Base-by-base conservation (phyloP, 768 basidiomycete species). In the Amanita thiersii region DNA sequence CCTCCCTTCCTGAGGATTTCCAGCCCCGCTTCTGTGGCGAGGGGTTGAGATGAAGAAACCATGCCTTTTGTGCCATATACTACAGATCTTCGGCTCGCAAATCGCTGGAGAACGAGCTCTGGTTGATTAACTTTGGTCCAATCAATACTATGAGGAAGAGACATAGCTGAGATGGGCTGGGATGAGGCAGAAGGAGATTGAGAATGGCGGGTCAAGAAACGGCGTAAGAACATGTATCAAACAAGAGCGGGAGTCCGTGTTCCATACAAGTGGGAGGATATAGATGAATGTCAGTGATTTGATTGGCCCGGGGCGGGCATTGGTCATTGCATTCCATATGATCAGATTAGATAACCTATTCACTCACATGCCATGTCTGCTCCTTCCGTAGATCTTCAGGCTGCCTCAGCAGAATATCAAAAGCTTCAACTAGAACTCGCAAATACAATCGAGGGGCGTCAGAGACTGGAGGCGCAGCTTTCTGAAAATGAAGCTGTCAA, bases 1-100 rank as follows among this genome's bases (percentile, higher is more conserved):
- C 96, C 96, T 9, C 96, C 96, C 59, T 82, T 85, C 40, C 81
- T 71, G 18, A 99, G 66, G 49, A 99, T 86, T 61, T 96, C 91
- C 21, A 98, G 60, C 0, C 94, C 96, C 12, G 89, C 93, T 55
- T 87, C 84, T 11, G 83, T 81, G 1, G 96, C 96, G 28, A 91
- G 69, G 36, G 96, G 90, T 56, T 99, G 96, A 18, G 87, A 86
- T 20, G 83, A 84, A 5, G 90, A 77, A 3, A 97, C 86, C 24
- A 94, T 65, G 5, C 93, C 89, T 57, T 90, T 92, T 2, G 78
- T 85, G 5, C 85, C 81, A 62, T 86, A 89, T 14, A 90, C 80
- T 17, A 88, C 84, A 5, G 90, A 92, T 50, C 91, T 66, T 12
- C 92, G 81, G 48, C 90, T 91, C 0, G 85, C 61, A 57, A 91